Conservation (phyloP, 1,139 yeast species). For the Hansenula anomala region DNA sequence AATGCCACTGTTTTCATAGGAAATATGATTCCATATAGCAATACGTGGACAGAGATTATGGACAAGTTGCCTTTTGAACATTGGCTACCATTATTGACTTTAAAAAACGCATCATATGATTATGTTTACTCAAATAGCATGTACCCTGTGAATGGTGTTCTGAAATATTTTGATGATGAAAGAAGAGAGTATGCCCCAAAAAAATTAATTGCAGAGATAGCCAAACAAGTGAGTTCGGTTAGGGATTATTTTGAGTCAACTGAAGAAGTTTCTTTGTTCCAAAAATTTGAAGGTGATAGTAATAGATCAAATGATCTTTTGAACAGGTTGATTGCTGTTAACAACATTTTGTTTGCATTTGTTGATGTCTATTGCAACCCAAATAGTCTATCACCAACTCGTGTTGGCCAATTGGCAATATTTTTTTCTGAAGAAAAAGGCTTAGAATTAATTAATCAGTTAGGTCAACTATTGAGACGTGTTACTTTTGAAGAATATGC, state of each 20-base stretch:
- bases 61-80: conserved; percentile 36
- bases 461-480: conserved; percentile 44
- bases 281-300: conserved; percentile 25
- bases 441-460: conserved; percentile 26
- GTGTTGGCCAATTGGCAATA: conserved; percentile 41
- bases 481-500: conserved; percentile 53
- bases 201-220: conserved; percentile 28
- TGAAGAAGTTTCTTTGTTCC: conserved; percentile 30
- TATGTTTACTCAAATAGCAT: conserved; percentile 52
- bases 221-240: conserved; percentile 28
- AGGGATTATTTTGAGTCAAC: conserved; percentile 30
- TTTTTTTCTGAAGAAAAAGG: conserved; percentile 40
- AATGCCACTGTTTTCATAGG: conserved; percentile 40
- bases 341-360: conserved; percentile 39
- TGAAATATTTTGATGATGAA: conserved; percentile 53
- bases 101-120: conserved; percentile 57
- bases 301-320: conserved; percentile 26
- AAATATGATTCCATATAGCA: conserved; percentile 35
- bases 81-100: conserved; percentile 35
- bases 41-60: conserved; percentile 41
- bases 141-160: conserved; percentile 47
- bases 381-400: conserved; percentile 41
- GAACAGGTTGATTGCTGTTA: conserved; percentile 31
- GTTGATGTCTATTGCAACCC: conserved; percentile 54
- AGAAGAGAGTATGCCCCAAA: conserved; percentile 44